A percentile compares a stretch with the other conserved stretches of the same genome.
These are phyloP conservation scores for Russula abietina DNA, from an alignment of 768 basidiomycete species.

Conservation along the genomic window DNA sequence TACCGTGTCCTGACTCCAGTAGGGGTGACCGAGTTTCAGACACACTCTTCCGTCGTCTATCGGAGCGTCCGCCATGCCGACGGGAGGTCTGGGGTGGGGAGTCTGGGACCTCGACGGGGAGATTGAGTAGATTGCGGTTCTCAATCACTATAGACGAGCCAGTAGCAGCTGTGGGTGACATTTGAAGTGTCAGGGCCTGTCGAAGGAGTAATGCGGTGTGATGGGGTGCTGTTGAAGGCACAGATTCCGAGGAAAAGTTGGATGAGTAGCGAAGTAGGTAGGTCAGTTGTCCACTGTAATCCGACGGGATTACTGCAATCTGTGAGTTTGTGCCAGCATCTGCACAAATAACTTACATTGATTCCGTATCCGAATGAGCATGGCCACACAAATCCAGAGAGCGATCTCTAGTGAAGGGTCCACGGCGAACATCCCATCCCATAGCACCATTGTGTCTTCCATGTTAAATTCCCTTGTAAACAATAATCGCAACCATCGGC, in stretches of 20 bases:
- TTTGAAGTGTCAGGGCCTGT: slow-evolving; percentile 76
- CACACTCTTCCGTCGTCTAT: slow-evolving; percentile 30
- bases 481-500: slow-evolving; percentile 88
- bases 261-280: slow-evolving; percentile 81
- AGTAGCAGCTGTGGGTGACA: slow-evolving; percentile 64
- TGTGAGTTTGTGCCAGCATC: slow-evolving; percentile 8
- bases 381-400: slow-evolving; percentile 86
- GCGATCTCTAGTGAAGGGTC: slow-evolving; percentile 73
- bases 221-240: slow-evolving; percentile 38
- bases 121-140: slow-evolving; percentile 72
- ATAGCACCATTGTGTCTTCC: slow-evolving; percentile 75
- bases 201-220: slow-evolving; percentile 67
- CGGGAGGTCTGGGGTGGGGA: slow-evolving; percentile 36
- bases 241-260: slow-evolving; percentile 34
- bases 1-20: slow-evolving; percentile 8
- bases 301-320: slow-evolving; percentile 68
- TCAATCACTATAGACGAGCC: slow-evolving; percentile 78
- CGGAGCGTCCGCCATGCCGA: slow-evolving; percentile 33
- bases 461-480: slow-evolving; percentile 91
- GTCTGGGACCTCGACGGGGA: slow-evolving; percentile 60
- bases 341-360: slow-evolving; percentile 48
- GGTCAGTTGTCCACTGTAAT: slow-evolving; percentile 83
- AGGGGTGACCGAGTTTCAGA: slow-evolving; percentile 14
- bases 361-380: slow-evolving; percentile 92
- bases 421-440: slow-evolving; percentile 93